A percentile compares a stretch with the other conserved stretches of the same genome.
These are phyloP conservation scores for Clonostachys chloroleuca DNA, from an alignment of 2,329 filamentous ascomycete species.

Conservation along the genomic window DNA sequence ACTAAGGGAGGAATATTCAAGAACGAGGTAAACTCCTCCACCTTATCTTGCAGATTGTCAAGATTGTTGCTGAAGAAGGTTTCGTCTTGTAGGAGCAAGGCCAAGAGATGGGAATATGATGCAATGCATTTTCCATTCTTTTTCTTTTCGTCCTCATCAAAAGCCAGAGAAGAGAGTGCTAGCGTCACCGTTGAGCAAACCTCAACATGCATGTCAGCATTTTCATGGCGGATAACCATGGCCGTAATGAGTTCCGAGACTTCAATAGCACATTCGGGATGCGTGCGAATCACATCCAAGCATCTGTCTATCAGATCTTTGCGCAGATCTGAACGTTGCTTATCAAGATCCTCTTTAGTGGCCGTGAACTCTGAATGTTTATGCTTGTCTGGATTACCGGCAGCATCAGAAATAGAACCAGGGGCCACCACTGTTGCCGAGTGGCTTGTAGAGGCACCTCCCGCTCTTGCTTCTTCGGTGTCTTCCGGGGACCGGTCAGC, in stretches of 20 bases:
- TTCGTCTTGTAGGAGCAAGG: constrained; percentile 78
- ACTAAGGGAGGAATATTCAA: constrained; percentile 66
- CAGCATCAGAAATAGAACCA: too few relatives aligned
- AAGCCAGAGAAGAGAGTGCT: constrained; percentile 68
- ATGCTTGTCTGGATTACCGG: not conserved
- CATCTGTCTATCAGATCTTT: constrained; percentile 82
- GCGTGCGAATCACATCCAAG: constrained; percentile 82
- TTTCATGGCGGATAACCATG: constrained; percentile 56
- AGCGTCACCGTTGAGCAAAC: constrained; percentile 80
- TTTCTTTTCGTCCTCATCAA: constrained; percentile 59
- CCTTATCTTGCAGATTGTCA: constrained; percentile 70
- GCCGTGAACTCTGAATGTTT: constrained; percentile 10
- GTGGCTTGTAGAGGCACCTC: too few relatives aligned
- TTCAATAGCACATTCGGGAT: constrained; percentile 86
- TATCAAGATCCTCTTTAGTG: constrained; percentile 74
- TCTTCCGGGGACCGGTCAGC: constrained; percentile 15
- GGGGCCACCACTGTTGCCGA: not conserved
- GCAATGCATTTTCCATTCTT: constrained; percentile 62
- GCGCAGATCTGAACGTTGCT: constrained; percentile 67
- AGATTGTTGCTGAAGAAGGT: constrained; percentile 75
- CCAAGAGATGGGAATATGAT: constrained; percentile 88
- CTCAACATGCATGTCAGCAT: constrained; percentile 58
- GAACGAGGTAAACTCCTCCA: constrained; percentile 72
- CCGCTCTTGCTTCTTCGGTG: constrained; percentile 7
- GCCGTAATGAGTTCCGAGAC: constrained; percentile 80